Evolutionary conservation across 495 filamentous ascomycete genomes (phyloP), one percentile per base, ranked within the genome.

Genomic region (Penicillium cosmopolitanum): DNA sequence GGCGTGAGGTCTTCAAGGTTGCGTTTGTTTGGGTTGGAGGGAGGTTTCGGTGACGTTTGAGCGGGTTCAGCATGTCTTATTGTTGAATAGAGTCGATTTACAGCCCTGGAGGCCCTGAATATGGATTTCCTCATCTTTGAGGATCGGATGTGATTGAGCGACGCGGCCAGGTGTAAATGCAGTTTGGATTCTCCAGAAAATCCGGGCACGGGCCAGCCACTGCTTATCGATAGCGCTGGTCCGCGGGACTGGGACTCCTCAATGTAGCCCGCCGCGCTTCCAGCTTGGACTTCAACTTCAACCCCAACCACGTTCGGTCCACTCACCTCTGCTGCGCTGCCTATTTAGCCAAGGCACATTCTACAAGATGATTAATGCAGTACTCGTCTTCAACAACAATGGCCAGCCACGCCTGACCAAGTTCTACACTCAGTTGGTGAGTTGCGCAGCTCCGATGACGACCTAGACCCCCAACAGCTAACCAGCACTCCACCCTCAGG

Each of bases 341-440:
- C 48, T 11, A 15, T 9, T 23, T 11, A n/a, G n/a, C 31, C 25
- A 33, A 25, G 13, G 3, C 23, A 35, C 34, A 8, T 10, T 16
- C n/a, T 13, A n/a, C 67, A 72, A 66, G 7, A 98, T 99, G 95
- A 98, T 99, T 77, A 99, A 97, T 83, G 95, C 95, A 35, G 92
- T 99, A 51, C 83, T 99, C 42, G 93, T 99, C 70, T 99, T 99
- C 83, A 99, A 99, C 73, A 96, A 97, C 74, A 90, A 90, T 58
- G 95, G 95, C 60, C 93, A 98, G 70, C 94, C 95, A 15, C 89
- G 95, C 34, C 84, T 99, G 58, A 98, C 94, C 59, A 98, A 97
- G 68, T 99, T 99, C 82, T 99, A 99, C 74, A 97, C 95, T 12
- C 94, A 98, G 70, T 89, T 99, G 51, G 95, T 97, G 74, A 50